Conservation (phyloP, 2,329 filamentous ascomycete genomes). For the Venturia carpophila region DNA sequence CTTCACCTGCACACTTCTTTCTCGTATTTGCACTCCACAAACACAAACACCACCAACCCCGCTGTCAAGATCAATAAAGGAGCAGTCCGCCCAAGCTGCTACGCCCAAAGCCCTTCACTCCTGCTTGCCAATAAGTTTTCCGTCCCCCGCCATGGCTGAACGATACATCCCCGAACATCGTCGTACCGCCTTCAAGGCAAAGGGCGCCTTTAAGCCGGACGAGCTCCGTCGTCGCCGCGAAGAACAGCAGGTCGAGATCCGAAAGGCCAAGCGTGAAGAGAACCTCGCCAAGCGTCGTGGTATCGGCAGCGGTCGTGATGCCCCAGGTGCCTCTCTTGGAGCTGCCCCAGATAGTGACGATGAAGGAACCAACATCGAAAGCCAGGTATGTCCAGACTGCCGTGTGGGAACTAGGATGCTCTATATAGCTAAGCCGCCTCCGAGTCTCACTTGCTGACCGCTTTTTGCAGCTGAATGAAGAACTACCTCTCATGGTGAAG, state of each 20-base stretch:
- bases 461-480: conserved; percentile 77
- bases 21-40: conserved; percentile 6
- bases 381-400: conserved; percentile 63
- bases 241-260: conserved; percentile 98
- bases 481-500: conserved; percentile 95
- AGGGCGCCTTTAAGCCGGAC: conserved; percentile 98
- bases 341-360: conserved; percentile 95
- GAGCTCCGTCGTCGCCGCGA: conserved; percentile 96
- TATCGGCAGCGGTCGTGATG: conserved; percentile 66
- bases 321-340: conserved; percentile 73
- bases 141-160: conserved; percentile 70
- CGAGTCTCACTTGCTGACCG: background rate
- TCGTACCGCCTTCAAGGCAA: conserved; percentile 98
- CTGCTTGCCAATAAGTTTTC: background rate
- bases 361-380: conserved; percentile 89
- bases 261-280: conserved; percentile 97
- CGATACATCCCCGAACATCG: conserved; percentile 99
- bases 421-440: background rate
- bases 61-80: background rate
- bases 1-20: conserved; percentile 6
- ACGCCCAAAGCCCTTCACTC: background rate
- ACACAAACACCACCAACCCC: background rate
- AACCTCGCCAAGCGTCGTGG: conserved; percentile 97
- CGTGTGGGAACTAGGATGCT: background rate
- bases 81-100: background rate